Evolutionary conservation across 2,329 filamentous ascomycete species (phyloP).

Genomic region (Colletotrichum sp.): DNA sequence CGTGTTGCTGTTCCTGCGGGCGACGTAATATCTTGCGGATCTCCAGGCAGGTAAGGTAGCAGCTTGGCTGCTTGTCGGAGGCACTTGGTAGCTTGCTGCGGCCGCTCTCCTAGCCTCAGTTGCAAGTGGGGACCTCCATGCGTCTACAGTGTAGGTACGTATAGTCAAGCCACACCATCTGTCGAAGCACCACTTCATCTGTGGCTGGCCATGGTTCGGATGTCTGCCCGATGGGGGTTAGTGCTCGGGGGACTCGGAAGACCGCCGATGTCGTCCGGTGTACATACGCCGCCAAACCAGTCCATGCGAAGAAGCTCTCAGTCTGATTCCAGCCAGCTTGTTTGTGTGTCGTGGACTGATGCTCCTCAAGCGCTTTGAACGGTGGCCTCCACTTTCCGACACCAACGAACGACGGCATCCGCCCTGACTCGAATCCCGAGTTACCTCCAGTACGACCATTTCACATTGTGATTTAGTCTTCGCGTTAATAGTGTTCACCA

Average conservation of each 20-base stretch:
- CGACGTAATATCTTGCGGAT: background rate
- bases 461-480: background rate
- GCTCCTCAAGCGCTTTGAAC: background rate
- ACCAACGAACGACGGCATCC: background rate
- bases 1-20: background rate
- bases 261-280: constrained; percentile 18
- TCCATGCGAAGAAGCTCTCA: background rate
- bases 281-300: background rate
- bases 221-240: background rate
- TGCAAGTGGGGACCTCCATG: background rate
- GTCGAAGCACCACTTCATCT: background rate
- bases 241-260: background rate
- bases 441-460: background rate
- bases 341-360: background rate
- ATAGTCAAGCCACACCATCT: background rate
- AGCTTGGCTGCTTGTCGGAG: background rate
- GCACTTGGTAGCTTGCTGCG: background rate
- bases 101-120: constrained; percentile 2
- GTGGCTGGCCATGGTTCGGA: constrained; percentile 2
- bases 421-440: constrained; percentile 15
- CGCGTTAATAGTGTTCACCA: background rate
- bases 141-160: background rate
- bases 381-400: constrained; percentile 12
- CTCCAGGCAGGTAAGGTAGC: background rate
- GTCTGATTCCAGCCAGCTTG: background rate